A percentile compares a stretch with the other conserved stretches of the same genome.
phyloP scores from a whole-genome alignment of 2,329 filamentous ascomycete genomes.

The Dactylellina sp. region DNA sequence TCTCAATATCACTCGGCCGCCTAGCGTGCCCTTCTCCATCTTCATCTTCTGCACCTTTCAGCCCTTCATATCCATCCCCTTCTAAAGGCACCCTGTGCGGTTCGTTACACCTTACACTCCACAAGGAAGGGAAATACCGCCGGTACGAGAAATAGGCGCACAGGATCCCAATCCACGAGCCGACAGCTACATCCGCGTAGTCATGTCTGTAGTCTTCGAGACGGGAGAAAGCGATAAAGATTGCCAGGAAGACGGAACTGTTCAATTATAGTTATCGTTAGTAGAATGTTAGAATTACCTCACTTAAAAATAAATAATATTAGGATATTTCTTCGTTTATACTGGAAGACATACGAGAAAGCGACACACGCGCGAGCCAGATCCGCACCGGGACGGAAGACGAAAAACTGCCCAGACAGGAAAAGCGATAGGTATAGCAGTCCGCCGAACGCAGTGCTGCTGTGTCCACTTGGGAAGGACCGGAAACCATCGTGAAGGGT shows the following conservation, averaged over 20 bases:
- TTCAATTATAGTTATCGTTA: background rate
- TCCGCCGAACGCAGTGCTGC: slow-evolving; percentile 81
- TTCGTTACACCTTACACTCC: slow-evolving; percentile 38
- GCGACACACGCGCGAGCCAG: slow-evolving; percentile 18
- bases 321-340: background rate
- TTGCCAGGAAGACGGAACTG: slow-evolving; percentile 68
- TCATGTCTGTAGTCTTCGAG: slow-evolving; percentile 79
- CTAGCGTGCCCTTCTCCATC: slow-evolving; percentile 23
- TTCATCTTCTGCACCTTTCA: slow-evolving; percentile 43
- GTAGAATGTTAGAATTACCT: too few relatives aligned
- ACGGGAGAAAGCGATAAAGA: slow-evolving; percentile 76
- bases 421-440: slow-evolving; percentile 76
- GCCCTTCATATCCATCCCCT: slow-evolving; percentile 39
- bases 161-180: slow-evolving; percentile 71
- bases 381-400: slow-evolving; percentile 43
- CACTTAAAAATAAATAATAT: too few relatives aligned
- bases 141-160: slow-evolving; percentile 76
- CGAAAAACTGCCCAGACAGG: slow-evolving; percentile 43
- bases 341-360: slow-evolving; percentile 36
- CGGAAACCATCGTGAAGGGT: slow-evolving; percentile 84
- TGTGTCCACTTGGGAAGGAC: slow-evolving; percentile 84
- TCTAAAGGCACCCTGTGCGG: slow-evolving; percentile 42
- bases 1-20: slow-evolving; percentile 54
- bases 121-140: slow-evolving; percentile 57
- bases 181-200: slow-evolving; percentile 75